Conservation (phyloP, 108 stramenopile species). For the Ochromonas danica region DNA sequence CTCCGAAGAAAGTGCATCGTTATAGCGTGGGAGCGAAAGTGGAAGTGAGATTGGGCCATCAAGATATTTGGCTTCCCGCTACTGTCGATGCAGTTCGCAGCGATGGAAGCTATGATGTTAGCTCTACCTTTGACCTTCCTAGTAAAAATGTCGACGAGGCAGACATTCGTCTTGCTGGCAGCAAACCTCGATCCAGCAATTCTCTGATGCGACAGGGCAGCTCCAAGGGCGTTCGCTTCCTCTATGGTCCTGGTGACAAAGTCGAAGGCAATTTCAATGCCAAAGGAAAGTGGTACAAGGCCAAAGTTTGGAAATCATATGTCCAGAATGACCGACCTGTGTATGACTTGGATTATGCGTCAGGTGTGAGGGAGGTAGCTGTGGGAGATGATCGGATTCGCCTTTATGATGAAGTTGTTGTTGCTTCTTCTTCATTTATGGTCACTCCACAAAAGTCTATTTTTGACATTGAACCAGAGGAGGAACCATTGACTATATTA, state of each 20-base stretch:
- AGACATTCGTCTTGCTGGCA: not conserved
- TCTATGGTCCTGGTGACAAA: not conserved
- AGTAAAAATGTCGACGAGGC: not conserved
- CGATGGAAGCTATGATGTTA: not conserved
- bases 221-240: not conserved
- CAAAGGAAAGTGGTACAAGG: not conserved
- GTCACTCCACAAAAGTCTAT: too few relatives aligned
- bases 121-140: not conserved
- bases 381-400: not conserved
- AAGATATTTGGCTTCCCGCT: not conserved
- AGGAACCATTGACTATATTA: too few relatives aligned
- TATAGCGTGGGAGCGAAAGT: not conserved
- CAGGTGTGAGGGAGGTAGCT: not conserved
- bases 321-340: not conserved
- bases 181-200: too few relatives aligned
- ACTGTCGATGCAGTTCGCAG: not conserved
- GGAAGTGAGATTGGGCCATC: not conserved
- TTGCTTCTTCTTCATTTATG: too few relatives aligned
- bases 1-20: too few relatives aligned
- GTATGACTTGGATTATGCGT: not conserved
- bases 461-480: too few relatives aligned
- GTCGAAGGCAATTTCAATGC: not conserved
- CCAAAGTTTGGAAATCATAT: not conserved
- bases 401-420: too few relatives aligned
- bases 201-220: not conserved